A percentile compares a stretch with the other conserved stretches of the same genome.
Evolutionary conservation across 2,329 filamentous ascomycete genomes (phyloP).

Genomic region (Knufia fluminis): DNA sequence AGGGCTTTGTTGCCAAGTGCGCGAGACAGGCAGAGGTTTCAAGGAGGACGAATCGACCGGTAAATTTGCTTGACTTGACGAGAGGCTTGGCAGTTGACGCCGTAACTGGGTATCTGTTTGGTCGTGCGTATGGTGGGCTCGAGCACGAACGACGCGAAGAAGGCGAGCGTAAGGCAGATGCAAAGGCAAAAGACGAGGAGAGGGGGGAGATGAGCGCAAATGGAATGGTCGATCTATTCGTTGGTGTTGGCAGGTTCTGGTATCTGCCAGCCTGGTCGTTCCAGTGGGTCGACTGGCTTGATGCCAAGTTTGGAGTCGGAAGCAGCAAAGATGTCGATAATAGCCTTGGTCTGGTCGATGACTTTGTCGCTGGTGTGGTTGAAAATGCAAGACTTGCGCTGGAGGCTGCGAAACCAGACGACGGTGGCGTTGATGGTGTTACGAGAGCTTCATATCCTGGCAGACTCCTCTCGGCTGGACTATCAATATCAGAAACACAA

Average conservation of each 20-base stretch:
- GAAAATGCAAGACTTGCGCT: slow-evolving; percentile 12
- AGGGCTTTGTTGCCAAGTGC: slow-evolving; percentile 35
- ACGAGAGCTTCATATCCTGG: slow-evolving; percentile 19
- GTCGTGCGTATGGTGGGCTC: slow-evolving; percentile 41
- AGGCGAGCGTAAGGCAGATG: slow-evolving; percentile 11
- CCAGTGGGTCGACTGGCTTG: slow-evolving; percentile 17
- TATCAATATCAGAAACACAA: slow-evolving; percentile 17
- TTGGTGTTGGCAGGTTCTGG: slow-evolving; percentile 47
- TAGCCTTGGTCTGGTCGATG: slow-evolving; percentile 18
- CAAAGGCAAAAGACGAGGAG: slow-evolving; percentile 14
- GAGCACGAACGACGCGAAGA: slow-evolving; percentile 13
- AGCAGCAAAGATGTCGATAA: slow-evolving; percentile 13
- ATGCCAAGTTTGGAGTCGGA: slow-evolving; percentile 18
- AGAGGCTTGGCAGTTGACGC: slow-evolving; percentile 46
- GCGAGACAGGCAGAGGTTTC: slow-evolving; percentile 25
- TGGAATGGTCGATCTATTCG: slow-evolving; percentile 46
- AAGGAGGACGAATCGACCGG: slow-evolving; percentile 23
- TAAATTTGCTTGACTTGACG: slow-evolving; percentile 43
- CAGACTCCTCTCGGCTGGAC: slow-evolving; percentile 19
- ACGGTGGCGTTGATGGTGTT: slow-evolving; percentile 6
- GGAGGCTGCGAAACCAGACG: slow-evolving; percentile 7
- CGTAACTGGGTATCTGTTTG: slow-evolving; percentile 47
- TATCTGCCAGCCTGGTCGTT: slow-evolving; percentile 38
- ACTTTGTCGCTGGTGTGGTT: slow-evolving; percentile 19
- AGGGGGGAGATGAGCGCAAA: slow-evolving; percentile 28